Evolutionary conservation across 164 flowering plant genomes (phyloP).

Genomic region (Vitis rupestris): DNA sequence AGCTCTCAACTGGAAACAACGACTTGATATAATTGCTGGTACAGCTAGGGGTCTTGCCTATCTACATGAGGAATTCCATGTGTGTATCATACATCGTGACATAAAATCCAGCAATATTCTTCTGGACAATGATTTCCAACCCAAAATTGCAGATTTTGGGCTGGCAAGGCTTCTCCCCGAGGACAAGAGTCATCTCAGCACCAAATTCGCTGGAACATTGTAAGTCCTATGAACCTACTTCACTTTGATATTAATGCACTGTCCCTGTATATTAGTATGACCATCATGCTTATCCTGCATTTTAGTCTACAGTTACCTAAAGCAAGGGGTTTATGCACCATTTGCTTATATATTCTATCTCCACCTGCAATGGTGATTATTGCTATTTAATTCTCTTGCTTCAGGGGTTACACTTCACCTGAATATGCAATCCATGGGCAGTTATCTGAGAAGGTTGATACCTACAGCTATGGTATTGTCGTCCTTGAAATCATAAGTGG

Average conservation of each 20-base stretch:
- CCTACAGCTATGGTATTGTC: slow-evolving; percentile 57
- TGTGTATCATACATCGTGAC: slow-evolving; percentile 56
- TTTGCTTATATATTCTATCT: no score
- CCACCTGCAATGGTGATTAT: background rate
- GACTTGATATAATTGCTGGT: slow-evolving; percentile 53
- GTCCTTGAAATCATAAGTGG: slow-evolving; percentile 61
- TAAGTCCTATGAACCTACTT: slow-evolving; percentile 21
- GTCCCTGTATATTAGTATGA: no score
- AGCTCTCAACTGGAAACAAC: slow-evolving; percentile 50
- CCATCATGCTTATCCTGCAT: no score
- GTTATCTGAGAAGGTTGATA: slow-evolving; percentile 57
- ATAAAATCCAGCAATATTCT: slow-evolving; percentile 57
- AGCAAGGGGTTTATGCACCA: no score
- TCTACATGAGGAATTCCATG: slow-evolving; percentile 59
- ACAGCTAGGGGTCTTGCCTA: slow-evolving; percentile 60
- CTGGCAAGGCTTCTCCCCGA: slow-evolving; percentile 61
- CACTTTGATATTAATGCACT: no score
- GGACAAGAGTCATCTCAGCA: slow-evolving; percentile 50
- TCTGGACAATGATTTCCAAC: slow-evolving; percentile 47
- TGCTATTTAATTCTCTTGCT: background rate
- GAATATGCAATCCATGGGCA: slow-evolving; percentile 66
- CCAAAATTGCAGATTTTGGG: slow-evolving; percentile 67
- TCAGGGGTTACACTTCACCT: slow-evolving; percentile 57
- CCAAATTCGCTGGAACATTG: slow-evolving; percentile 68
- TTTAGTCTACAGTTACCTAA: no score